These are phyloP conservation scores for Pythium vanterpoolii DNA, from an alignment of 352 stramenopile species.

Conservation along the genomic window DNA sequence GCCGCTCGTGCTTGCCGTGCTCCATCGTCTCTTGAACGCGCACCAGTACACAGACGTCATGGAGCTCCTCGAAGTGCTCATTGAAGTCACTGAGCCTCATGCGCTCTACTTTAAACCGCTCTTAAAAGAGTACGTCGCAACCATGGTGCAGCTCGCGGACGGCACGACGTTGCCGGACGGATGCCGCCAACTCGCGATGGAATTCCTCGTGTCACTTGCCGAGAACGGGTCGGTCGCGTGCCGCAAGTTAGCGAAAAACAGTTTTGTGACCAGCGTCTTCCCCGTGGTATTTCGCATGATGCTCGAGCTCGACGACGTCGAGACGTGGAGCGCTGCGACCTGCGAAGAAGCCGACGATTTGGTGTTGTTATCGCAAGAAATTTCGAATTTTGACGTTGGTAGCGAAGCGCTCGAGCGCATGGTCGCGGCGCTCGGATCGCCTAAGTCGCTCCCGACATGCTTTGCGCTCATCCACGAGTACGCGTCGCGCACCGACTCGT, in stretches of 20 bases:
- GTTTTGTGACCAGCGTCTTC: constrained; percentile 69
- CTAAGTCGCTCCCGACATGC: constrained; percentile 70
- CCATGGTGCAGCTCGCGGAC: constrained; percentile 73
- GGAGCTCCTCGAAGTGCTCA: constrained; percentile 79
- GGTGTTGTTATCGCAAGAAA: constrained; percentile 53
- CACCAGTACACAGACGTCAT: constrained; percentile 69
- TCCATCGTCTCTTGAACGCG: constrained; percentile 50
- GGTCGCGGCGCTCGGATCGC: constrained; percentile 56
- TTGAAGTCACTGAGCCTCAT: constrained; percentile 75
- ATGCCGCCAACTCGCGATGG: constrained; percentile 79
- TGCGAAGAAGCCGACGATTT: constrained; percentile 69
- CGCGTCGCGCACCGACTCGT: constrained; percentile 51
- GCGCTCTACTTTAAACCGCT: constrained; percentile 65
- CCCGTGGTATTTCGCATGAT: constrained; percentile 84
- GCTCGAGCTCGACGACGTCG: constrained; percentile 72
- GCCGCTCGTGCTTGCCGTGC: constrained; percentile 45
- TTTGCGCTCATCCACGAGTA: constrained; percentile 80
- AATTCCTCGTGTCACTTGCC: constrained; percentile 77
- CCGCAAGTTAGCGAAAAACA: constrained; percentile 69
- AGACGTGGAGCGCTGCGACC: constrained; percentile 59
- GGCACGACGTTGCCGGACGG: constrained; percentile 44
- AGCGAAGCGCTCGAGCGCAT: constrained; percentile 76
- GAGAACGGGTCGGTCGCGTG: constrained; percentile 64
- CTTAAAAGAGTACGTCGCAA: constrained; percentile 55
- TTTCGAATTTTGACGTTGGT: constrained; percentile 86